Percentiles rank a stretch among this genome's conserved stretches.
These are phyloP conservation scores for Penicillium italicum DNA, from an alignment of 2,329 filamentous ascomycete species.

Conservation along the genomic window DNA sequence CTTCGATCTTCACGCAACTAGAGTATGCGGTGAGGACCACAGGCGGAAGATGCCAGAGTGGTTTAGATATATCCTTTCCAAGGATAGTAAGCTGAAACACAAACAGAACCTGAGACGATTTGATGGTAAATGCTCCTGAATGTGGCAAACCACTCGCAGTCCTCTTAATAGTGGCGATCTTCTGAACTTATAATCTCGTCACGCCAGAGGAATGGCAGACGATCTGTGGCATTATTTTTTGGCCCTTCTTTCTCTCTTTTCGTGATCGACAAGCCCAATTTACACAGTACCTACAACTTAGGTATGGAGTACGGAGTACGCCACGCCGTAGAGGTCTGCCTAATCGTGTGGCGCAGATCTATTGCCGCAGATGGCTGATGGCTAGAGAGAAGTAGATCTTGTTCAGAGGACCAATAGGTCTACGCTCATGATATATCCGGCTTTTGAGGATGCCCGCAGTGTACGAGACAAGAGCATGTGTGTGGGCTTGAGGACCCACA, in stretches of 20 bases:
- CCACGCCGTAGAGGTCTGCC: neutral
- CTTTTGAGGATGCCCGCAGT: neutral
- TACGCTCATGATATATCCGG: neutral
- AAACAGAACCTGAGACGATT: conserved; percentile 8
- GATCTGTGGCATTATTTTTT: neutral
- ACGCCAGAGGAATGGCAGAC: neutral
- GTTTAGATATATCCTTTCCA: neutral
- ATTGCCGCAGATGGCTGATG: neutral
- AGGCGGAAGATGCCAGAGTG: neutral
- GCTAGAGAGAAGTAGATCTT: neutral
- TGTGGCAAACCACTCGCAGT: conserved; percentile 19
- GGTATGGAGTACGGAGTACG: neutral
- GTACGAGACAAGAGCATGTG: conserved; percentile 6
- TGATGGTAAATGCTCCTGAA: conserved; percentile 18
- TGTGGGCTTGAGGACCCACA: neutral
- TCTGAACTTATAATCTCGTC: conserved; percentile 16
- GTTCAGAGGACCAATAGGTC: neutral
- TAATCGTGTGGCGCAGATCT: neutral
- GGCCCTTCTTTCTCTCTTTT: neutral
- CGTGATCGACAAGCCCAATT: conserved; percentile 4
- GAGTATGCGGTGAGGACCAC: neutral
- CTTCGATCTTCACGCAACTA: neutral
- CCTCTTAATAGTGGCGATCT: conserved; percentile 16
- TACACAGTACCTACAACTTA: neutral
- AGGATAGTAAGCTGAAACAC: neutral